These are phyloP conservation scores for Alternaria gansuensis DNA, from an alignment of 2,329 filamentous ascomycete species.

Conservation along the genomic window DNA sequence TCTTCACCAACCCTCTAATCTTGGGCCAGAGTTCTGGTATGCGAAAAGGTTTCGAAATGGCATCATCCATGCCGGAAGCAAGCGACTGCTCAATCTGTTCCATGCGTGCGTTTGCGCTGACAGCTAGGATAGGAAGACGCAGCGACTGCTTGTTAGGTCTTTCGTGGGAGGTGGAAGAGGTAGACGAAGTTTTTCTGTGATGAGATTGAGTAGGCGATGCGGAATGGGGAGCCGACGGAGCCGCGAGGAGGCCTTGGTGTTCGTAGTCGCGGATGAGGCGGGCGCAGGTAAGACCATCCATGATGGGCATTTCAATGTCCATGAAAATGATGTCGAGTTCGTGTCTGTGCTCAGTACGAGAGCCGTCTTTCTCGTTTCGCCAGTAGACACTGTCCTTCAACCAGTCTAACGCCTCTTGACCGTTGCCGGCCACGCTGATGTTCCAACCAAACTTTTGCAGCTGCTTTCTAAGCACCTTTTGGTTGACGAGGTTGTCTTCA, in stretches of 20 bases:
- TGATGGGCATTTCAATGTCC: conserved; percentile 50
- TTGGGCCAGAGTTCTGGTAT: conserved; percentile 39
- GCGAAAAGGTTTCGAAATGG: conserved; percentile 39
- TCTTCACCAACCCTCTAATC: conserved; percentile 20
- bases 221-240: conserved; percentile 4
- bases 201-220: conserved; percentile 8
- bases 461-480: conserved; percentile 54
- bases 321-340: conserved; percentile 42
- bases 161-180: conserved; percentile 1
- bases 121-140: conserved; percentile 44
- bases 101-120: conserved; percentile 49
- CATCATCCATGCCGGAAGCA: conserved; percentile 46
- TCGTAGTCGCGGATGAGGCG: conserved; percentile 42
- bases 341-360: conserved; percentile 5
- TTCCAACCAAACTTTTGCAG: conserved; percentile 49
- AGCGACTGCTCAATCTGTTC: conserved; percentile 46
- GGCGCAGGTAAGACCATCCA: conserved; percentile 47
- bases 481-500: conserved; percentile 55
- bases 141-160: background rate
- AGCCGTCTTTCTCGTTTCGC: conserved; percentile 13
- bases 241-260: conserved; percentile 30
- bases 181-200: background rate
- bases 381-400: conserved; percentile 44
- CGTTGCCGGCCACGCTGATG: conserved; percentile 52
- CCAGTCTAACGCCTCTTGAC: conserved; percentile 52